phyloP scores from a whole-genome alignment of 345 rosid species.

The Gossypium australe region DNA sequence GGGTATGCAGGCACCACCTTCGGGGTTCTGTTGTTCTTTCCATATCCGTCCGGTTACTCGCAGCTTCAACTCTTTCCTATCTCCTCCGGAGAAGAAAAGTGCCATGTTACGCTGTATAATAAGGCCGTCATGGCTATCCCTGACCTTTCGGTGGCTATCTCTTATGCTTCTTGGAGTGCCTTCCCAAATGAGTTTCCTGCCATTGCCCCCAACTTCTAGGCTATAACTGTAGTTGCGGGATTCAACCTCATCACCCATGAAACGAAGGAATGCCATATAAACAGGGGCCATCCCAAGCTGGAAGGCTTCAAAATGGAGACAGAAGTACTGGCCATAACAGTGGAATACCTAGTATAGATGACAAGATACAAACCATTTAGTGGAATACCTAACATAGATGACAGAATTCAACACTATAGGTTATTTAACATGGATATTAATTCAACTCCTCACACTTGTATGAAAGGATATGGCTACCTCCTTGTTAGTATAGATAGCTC shows the following conservation, averaged over 20 bases:
- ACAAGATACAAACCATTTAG: constrained; percentile 6
- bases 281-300: constrained; percentile 97
- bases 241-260: constrained; percentile 89
- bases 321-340: constrained; percentile 91
- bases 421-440: neutral
- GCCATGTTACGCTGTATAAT: constrained; percentile 91
- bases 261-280: constrained; percentile 92
- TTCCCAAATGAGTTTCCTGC: constrained; percentile 88
- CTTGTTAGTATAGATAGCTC: neutral
- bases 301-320: constrained; percentile 97
- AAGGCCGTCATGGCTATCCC: constrained; percentile 92
- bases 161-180: constrained; percentile 85
- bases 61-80: constrained; percentile 85
- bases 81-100: constrained; percentile 93
- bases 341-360: constrained; percentile 59
- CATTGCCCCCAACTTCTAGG: constrained; percentile 91
- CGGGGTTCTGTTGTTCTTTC: constrained; percentile 88
- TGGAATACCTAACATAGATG: too few species aligned
- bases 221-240: constrained; percentile 87
- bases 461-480: neutral
- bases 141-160: constrained; percentile 88
- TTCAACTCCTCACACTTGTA: neutral
- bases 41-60: constrained; percentile 89
- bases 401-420: too few species aligned
- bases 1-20: constrained; percentile 83